Evolutionary conservation across 2,329 filamentous ascomycete species (phyloP), one percentile per base, ranked within the genome.

Genomic region (Chaetothyriales sp.): DNA sequence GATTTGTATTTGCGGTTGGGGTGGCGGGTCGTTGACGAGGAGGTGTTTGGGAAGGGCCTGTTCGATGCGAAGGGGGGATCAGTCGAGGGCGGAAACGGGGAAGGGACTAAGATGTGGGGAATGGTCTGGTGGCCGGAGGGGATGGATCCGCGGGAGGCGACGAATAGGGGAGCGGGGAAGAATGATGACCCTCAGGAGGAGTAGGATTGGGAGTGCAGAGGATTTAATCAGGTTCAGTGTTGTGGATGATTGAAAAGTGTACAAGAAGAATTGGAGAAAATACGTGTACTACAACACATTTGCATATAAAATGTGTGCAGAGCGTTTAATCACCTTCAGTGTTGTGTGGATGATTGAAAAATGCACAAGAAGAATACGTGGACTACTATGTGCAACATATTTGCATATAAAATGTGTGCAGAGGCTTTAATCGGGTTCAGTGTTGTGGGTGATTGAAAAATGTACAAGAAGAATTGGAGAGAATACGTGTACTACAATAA

Each of bases 1-100:
- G 55, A 56, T 18, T 52, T 60, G n/a, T 60, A 60, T 49, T 22
- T 15, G 33, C 50, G 59, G 40, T 54, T 56, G 13, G 58, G 58
- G 2, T 60, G 57, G 22, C 44, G 44, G 25, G 45, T 56, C 5
- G 55, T 56, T 4, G 57, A 54, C 13, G 29, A 46, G 19, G 45
- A 56, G 28, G 37, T 51, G 15, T 56, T 56, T n/a, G 56, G 56
- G 18, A 29, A 48, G 43, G 56, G 56, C 13, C n/a, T 51, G 10
- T 28, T 58, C 46, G 52, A 56, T 25, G 52, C 50, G 8, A 48
- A 56, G 20, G 56, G 56, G 4, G 51, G 52, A 52, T 13, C 33
- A 5, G 33, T 15, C 1, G 13, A 40, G 33, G 33, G 33, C 13
- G 33, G 29, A 13, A 15, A 25, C 13, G 20, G 18, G 2, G 46